These are phyloP conservation scores for Ceratocystis alfenasii DNA, from an alignment of 2,329 filamentous ascomycete species.

Conservation along the genomic window DNA sequence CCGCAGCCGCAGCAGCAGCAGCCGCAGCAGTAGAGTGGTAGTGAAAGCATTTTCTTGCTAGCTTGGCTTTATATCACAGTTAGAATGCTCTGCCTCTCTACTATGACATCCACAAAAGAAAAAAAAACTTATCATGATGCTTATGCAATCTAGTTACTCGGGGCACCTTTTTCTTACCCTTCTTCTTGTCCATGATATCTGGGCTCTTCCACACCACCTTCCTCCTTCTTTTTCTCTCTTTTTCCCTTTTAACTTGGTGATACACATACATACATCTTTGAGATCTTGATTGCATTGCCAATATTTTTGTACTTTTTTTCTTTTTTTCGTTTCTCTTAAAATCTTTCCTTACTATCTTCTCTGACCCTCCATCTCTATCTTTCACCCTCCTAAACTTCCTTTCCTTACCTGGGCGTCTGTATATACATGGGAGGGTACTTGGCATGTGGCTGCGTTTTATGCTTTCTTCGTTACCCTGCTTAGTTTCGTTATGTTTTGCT, in stretches of 20 bases:
- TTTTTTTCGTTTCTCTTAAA: background rate
- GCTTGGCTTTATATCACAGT: background rate
- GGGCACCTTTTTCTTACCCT: background rate
- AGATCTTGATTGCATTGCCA: background rate
- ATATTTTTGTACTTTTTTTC: constrained; percentile 9
- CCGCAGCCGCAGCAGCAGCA: background rate
- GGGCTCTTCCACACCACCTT: background rate
- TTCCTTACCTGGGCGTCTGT: constrained; percentile 7
- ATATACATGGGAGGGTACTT: constrained; percentile 17
- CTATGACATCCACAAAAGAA: background rate
- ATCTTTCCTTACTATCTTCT: background rate
- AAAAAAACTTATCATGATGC: background rate
- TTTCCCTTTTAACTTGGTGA: background rate
- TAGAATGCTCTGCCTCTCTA: background rate
- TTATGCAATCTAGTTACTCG: background rate
- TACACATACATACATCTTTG: background rate
- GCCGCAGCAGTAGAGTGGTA: background rate
- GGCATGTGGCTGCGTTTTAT: constrained; percentile 13
- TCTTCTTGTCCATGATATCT: background rate
- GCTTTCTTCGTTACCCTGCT: constrained; percentile 7
- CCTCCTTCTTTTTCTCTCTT: background rate
- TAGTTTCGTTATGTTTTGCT: background rate
- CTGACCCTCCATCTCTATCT: background rate
- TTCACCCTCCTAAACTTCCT: background rate
- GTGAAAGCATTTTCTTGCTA: background rate